Conservation (phyloP, 768 basidiomycete species). For the Leccinum rimulosum region DNA sequence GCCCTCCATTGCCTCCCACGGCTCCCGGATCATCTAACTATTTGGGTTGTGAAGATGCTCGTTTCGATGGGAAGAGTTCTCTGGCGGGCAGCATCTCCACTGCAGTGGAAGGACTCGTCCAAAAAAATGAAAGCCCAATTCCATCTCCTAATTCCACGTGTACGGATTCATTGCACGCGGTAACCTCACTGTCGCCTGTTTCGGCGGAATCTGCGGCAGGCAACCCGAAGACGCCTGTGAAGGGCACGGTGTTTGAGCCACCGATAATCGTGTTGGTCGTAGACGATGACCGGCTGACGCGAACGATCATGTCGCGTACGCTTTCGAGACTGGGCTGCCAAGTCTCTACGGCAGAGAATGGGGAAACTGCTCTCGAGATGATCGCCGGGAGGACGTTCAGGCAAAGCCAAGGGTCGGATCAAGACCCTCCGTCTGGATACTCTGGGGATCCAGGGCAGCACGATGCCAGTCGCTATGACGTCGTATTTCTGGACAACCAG, state of each 20-base stretch:
- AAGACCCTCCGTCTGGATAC: not conserved
- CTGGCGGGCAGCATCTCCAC: conserved; percentile 1
- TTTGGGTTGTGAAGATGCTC: not conserved
- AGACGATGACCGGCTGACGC: conserved; percentile 79
- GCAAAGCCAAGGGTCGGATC: not conserved
- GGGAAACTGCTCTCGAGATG: conserved; percentile 71
- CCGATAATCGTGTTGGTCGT: conserved; percentile 72
- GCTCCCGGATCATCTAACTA: not conserved
- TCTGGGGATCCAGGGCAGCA: not conserved
- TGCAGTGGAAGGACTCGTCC: conserved; percentile 2
- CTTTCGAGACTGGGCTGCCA: conserved; percentile 74
- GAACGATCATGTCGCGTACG: conserved; percentile 77
- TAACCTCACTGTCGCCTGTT: conserved; percentile 1
- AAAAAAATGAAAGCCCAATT: not conserved
- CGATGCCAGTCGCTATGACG: conserved; percentile 32
- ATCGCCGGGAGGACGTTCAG: conserved; percentile 44
- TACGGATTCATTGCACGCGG: not conserved
- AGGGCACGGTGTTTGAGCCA: conserved; percentile 39
- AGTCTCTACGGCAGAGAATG: conserved; percentile 84
- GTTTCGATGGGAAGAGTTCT: conserved; percentile 1
- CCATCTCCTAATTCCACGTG: conserved; percentile 6
- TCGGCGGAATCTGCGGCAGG: conserved; percentile 8
- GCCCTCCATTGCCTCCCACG: conserved; percentile 18
- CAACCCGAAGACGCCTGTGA: conserved; percentile 13
- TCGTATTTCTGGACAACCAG: conserved; percentile 68